These are phyloP conservation scores for Phytophthora sojae DNA, from an alignment of 352 stramenopile genomes.

Conservation along the genomic window DNA sequence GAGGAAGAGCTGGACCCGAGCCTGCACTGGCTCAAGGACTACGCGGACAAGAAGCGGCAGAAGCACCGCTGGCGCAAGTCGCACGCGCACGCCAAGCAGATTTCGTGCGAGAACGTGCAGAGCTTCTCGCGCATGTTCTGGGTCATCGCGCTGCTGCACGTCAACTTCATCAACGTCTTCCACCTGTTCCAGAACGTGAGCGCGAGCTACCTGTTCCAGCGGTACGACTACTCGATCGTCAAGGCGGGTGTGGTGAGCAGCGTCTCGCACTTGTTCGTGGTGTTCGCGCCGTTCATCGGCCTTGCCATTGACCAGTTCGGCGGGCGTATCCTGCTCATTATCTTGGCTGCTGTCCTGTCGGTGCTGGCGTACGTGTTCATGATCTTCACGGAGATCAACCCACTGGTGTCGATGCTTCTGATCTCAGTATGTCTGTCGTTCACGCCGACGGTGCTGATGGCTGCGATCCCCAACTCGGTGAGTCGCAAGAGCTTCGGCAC, in stretches of 20 bases:
- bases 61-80: conserved; percentile 52
- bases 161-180: conserved; percentile 92
- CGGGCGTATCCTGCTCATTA: conserved; percentile 85
- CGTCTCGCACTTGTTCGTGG: conserved; percentile 78
- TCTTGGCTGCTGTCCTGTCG: conserved; percentile 70
- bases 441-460: conserved; percentile 91
- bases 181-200: conserved; percentile 94
- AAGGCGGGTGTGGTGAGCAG: conserved; percentile 87
- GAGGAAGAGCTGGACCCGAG: conserved; percentile 61
- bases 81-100: conserved; percentile 42
- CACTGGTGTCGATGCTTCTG: conserved; percentile 87
- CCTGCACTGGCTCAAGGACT: conserved; percentile 77
- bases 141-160: conserved; percentile 85
- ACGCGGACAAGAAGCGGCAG: conserved; percentile 70
- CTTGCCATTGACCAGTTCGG: conserved; percentile 91
- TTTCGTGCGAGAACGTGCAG: conserved; percentile 71
- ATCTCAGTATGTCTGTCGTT: conserved; percentile 89
- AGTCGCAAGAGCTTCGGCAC: conserved; percentile 78
- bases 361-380: conserved; percentile 86
- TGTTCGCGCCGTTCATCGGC: conserved; percentile 90
- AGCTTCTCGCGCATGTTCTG: conserved; percentile 90
- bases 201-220: conserved; percentile 87
- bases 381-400: conserved; percentile 82
- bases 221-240: conserved; percentile 86
- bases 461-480: conserved; percentile 83